Evolutionary conservation across 2,329 filamentous ascomycete genomes (phyloP).

Genomic region (Phaeosphaeriaceae sp.): DNA sequence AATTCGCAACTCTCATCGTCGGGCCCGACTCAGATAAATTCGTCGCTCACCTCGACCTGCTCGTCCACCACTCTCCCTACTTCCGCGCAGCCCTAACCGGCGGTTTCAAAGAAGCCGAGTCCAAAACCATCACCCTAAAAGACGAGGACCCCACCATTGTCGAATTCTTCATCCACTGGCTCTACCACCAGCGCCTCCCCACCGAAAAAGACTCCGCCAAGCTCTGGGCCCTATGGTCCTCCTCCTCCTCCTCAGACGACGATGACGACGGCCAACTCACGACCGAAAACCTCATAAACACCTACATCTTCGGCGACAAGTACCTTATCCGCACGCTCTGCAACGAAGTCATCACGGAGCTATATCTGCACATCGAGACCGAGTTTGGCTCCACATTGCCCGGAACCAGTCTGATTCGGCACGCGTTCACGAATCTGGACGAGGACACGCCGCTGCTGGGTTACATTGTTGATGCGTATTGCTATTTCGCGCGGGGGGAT

Average conservation of each 20-base stretch:
- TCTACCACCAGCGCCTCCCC: slow-evolving; percentile 19
- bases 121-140: slow-evolving; percentile 25
- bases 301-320: slow-evolving; percentile 3
- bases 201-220: background rate
- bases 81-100: slow-evolving; percentile 21
- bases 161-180: slow-evolving; percentile 35
- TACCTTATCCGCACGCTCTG: background rate
- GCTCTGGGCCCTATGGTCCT: background rate
- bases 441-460: background rate
- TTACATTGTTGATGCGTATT: slow-evolving; percentile 1
- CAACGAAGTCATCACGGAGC: background rate
- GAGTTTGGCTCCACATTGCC: background rate
- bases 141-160: slow-evolving; percentile 28
- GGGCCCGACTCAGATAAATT: slow-evolving; percentile 2
- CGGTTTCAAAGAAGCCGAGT: slow-evolving; percentile 12
- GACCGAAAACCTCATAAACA: background rate
- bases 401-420: background rate
- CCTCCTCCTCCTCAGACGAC: too few relatives aligned
- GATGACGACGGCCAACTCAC: slow-evolving; percentile 1
- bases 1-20: slow-evolving; percentile 9
- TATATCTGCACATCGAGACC: background rate
- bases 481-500: background rate
- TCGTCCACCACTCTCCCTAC: slow-evolving; percentile 21
- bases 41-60: slow-evolving; percentile 14
- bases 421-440: background rate